Evolutionary conservation across 2,329 filamentous ascomycete species (phyloP).

Genomic region (Sporothrix mexicana): DNA sequence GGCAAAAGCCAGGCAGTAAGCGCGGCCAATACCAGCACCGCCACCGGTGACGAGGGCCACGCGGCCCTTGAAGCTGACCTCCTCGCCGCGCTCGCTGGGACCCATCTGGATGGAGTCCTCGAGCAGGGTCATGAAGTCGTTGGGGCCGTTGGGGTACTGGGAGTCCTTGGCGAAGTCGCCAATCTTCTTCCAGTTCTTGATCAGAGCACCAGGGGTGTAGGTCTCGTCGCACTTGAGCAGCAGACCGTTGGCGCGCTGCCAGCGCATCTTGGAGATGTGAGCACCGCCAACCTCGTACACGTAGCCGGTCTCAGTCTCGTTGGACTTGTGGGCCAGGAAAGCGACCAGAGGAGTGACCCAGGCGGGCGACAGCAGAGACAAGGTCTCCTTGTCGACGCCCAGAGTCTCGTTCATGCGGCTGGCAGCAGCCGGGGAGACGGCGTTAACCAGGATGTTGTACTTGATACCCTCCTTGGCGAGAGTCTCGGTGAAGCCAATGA

Average conservation of each 20-base stretch:
- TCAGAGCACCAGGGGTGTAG: conserved; percentile 85
- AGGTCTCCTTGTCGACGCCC: conserved; percentile 84
- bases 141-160: conserved; percentile 81
- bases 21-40: conserved; percentile 87
- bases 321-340: conserved; percentile 82
- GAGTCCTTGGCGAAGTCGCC: conserved; percentile 79
- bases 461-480: conserved; percentile 96
- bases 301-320: conserved; percentile 79
- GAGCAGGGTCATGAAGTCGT: conserved; percentile 85
- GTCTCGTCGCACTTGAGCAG: conserved; percentile 86
- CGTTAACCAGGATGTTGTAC: conserved; percentile 96
- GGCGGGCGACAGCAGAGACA: conserved; percentile 84
- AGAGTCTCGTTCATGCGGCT: conserved; percentile 95
- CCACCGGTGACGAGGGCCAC: conserved; percentile 88
- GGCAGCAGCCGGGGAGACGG: conserved; percentile 92
- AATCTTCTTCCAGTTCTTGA: conserved; percentile 88
- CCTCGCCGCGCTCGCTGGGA: conserved; percentile 72
- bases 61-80: conserved; percentile 80
- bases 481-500: conserved; percentile 97
- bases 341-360: conserved; percentile 96
- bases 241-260: conserved; percentile 90
- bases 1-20: conserved; percentile 84
- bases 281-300: conserved; percentile 96
- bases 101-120: conserved; percentile 82
- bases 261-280: conserved; percentile 89